These are phyloP conservation scores for Trichothecium roseum DNA, from an alignment of 2,329 filamentous ascomycete genomes.

Conservation along the genomic window DNA sequence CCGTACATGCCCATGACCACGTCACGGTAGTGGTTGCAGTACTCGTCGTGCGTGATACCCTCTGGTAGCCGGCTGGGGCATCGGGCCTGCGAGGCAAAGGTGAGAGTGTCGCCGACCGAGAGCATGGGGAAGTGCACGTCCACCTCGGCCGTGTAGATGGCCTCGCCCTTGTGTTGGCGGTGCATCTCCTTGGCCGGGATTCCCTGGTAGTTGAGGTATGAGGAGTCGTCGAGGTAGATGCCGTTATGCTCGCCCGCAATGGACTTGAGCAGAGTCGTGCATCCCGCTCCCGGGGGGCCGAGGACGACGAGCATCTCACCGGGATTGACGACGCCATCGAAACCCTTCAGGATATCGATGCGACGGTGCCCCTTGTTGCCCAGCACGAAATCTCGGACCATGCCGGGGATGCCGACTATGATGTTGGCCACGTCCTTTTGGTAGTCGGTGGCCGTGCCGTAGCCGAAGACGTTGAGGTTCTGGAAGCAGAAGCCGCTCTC, in stretches of 20 bases:
- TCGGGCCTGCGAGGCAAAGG: slow-evolving; percentile 48
- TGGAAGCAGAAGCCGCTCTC: slow-evolving; percentile 27
- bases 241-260: slow-evolving; percentile 52
- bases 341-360: slow-evolving; percentile 39
- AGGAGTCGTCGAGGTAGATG: slow-evolving; percentile 45
- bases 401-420: slow-evolving; percentile 12
- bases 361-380: slow-evolving; percentile 12
- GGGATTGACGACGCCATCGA: slow-evolving; percentile 40
- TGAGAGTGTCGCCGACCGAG: slow-evolving; percentile 49
- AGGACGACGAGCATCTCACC: slow-evolving; percentile 49
- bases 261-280: slow-evolving; percentile 55
- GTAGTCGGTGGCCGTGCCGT: slow-evolving; percentile 28
- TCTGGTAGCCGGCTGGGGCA: slow-evolving; percentile 35
- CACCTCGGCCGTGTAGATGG: slow-evolving; percentile 56
- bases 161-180: slow-evolving; percentile 44
- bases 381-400: slow-evolving; percentile 13
- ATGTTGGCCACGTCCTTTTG: slow-evolving; percentile 31
- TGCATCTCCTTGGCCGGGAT: slow-evolving; percentile 48
- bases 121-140: slow-evolving; percentile 52
- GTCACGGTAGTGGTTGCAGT: slow-evolving; percentile 37
- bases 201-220: slow-evolving; percentile 54
- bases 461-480: slow-evolving; percentile 31
- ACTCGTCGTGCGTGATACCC: slow-evolving; percentile 29
- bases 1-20: slow-evolving; percentile 44
- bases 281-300: slow-evolving; percentile 44